These are phyloP conservation scores for Paraglomus brasilianum DNA, from an alignment of 192 early-diverging fungal species.

Conservation along the genomic window DNA sequence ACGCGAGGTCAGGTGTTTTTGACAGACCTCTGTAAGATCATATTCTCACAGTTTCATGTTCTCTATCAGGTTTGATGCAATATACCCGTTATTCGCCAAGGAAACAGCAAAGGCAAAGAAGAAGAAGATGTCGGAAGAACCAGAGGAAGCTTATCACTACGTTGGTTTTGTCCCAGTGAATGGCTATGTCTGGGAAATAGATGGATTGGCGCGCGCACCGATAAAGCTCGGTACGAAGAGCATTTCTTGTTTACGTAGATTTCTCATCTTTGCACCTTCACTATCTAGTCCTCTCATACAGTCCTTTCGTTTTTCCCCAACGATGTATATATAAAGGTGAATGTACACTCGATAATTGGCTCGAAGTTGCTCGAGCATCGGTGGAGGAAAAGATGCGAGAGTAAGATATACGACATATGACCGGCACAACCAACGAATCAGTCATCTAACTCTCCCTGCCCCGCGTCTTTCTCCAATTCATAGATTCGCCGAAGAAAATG, in stretches of 20 bases:
- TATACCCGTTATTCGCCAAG: not conserved
- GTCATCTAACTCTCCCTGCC: too few relatives aligned
- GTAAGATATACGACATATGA: too few relatives aligned
- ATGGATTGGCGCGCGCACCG: slow-evolving; percentile 59
- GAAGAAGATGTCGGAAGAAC: slow-evolving; percentile 36
- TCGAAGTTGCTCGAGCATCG: slow-evolving; percentile 45
- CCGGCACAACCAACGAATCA: too few relatives aligned
- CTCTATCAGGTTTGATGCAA: slow-evolving; percentile 11
- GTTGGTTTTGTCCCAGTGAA: slow-evolving; percentile 58
- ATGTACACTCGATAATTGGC: slow-evolving; percentile 55
- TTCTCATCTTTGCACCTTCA: too few relatives aligned
- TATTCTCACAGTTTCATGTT: too few relatives aligned
- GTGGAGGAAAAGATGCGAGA: slow-evolving; percentile 49
- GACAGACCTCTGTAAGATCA: too few relatives aligned
- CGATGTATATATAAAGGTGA: slow-evolving; percentile 41
- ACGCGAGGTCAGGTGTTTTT: too few relatives aligned
- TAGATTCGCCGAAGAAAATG: slow-evolving; percentile 36
- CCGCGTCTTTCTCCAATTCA: too few relatives aligned
- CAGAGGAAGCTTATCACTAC: slow-evolving; percentile 58
- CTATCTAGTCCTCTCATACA: too few relatives aligned
- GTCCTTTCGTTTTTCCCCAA: too few relatives aligned
- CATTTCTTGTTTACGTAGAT: too few relatives aligned
- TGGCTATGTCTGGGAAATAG: slow-evolving; percentile 64
- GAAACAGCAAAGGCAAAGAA: slow-evolving; percentile 7
- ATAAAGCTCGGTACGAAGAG: slow-evolving; percentile 41